phyloP scores from a whole-genome alignment of 331 rosid genomes.

The Prunus yedoensis region DNA sequence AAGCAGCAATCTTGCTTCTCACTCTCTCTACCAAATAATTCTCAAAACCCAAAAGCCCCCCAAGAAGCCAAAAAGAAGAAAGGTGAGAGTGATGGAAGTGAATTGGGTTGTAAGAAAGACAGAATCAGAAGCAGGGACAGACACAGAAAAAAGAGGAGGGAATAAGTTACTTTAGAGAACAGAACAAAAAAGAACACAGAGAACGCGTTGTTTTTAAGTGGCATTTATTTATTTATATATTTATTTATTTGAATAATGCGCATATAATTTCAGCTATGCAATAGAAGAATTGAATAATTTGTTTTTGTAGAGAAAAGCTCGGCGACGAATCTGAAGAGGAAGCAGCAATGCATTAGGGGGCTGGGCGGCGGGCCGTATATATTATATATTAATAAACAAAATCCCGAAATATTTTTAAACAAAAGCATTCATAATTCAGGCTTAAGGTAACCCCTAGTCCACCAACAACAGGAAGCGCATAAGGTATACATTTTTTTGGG shows the following conservation, averaged over 20 bases:
- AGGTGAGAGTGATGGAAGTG: neutral
- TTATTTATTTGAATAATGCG: neutral
- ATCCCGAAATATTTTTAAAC: too few relatives aligned
- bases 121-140: neutral
- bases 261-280: too few relatives aligned
- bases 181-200: neutral
- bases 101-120: neutral
- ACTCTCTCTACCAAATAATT: neutral
- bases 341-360: constrained; percentile 14
- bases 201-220: constrained; percentile 7
- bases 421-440: too few relatives aligned
- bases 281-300: neutral
- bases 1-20: too few relatives aligned
- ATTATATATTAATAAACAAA: too few relatives aligned
- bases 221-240: neutral
- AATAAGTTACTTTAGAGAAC: neutral
- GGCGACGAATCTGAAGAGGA: constrained; percentile 77
- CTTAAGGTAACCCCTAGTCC: too few relatives aligned
- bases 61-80: too few relatives aligned
- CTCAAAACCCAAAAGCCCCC: neutral
- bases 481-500: too few relatives aligned
- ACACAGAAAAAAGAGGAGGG: neutral
- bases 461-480: too few relatives aligned
- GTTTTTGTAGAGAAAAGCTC: constrained; percentile 47
- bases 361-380: too few relatives aligned